Conservation (phyloP, 371 early-diverging fungal genomes). For the Actinomucor elegans region DNA sequence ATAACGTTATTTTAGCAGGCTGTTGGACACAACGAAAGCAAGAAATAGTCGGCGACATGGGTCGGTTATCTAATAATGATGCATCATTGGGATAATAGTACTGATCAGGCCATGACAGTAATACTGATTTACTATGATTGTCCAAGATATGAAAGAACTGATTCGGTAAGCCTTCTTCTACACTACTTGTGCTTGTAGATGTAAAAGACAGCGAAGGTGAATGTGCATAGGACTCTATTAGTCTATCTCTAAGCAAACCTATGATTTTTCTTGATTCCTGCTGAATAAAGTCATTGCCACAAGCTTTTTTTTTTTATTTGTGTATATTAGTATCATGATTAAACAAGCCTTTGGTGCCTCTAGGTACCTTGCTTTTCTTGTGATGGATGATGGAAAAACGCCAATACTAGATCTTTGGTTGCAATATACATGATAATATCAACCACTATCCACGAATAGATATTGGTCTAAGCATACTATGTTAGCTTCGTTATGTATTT, state of each 20-base stretch:
- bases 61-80: slow-evolving; percentile 10
- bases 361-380: slow-evolving; percentile 1
- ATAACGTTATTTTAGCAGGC: slow-evolving; percentile 6
- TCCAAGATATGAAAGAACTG: slow-evolving; percentile 36
- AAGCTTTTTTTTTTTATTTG: background rate
- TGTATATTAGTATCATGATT: too few species aligned
- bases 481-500: too few species aligned
- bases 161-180: too few species aligned
- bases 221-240: too few species aligned
- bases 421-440: slow-evolving; percentile 63
- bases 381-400: slow-evolving; percentile 49
- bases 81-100: background rate
- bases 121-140: slow-evolving; percentile 24
- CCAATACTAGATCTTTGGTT: slow-evolving; percentile 52
- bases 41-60: slow-evolving; percentile 19
- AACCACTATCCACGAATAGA: slow-evolving; percentile 40
- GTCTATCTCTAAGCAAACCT: too few species aligned
- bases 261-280: too few species aligned
- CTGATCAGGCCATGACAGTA: slow-evolving; percentile 38
- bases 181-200: too few species aligned
- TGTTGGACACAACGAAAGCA: slow-evolving; percentile 31
- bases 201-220: too few species aligned
- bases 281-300: too few species aligned
- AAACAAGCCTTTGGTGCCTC: too few species aligned
- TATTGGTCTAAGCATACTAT: background rate